These are phyloP conservation scores for Penicillium sp. DNA, from an alignment of 2,329 filamentous ascomycete genomes.

Conservation along the genomic window DNA sequence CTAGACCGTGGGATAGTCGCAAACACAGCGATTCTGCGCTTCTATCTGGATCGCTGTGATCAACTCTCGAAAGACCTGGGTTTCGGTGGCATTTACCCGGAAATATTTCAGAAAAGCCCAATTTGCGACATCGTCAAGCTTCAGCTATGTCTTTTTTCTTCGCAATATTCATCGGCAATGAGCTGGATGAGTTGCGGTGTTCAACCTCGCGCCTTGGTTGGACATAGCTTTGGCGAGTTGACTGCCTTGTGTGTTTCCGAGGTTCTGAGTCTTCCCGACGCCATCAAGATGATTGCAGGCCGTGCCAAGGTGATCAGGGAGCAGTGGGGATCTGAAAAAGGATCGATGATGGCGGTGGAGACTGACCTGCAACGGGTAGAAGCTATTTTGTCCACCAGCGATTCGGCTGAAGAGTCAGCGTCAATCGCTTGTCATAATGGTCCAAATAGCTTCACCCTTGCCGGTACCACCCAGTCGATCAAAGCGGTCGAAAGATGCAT, in stretches of 20 bases:
- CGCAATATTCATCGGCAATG: constrained; percentile 41
- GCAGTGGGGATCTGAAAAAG: constrained; percentile 35
- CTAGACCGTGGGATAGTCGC: constrained; percentile 32
- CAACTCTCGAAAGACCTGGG: constrained; percentile 27
- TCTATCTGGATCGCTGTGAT: constrained; percentile 40
- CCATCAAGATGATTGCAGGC: constrained; percentile 27
- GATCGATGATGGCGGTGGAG: constrained; percentile 38
- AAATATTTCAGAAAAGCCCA: constrained; percentile 25
- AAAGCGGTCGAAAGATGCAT: constrained; percentile 32
- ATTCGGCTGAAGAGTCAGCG: constrained; percentile 21
- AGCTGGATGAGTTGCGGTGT: constrained; percentile 44
- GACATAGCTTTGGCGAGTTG: constrained; percentile 44
- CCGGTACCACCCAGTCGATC: constrained; percentile 31
- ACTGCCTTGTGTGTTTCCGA: constrained; percentile 38
- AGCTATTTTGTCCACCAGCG: constrained; percentile 11
- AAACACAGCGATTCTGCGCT: constrained; percentile 25
- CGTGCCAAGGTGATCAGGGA: constrained; percentile 34
- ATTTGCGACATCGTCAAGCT: constrained; percentile 27
- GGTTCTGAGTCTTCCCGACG: constrained; percentile 31
- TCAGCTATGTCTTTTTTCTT: constrained; percentile 40
- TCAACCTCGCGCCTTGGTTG: constrained; percentile 35
- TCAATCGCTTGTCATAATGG: constrained; percentile 54
- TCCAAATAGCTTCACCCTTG: constrained; percentile 45
- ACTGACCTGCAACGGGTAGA: constrained; percentile 28
- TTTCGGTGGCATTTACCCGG: constrained; percentile 34